Evolutionary conservation across 192 early-diverging fungal species (phyloP).

Genomic region (Chytriomyces confervae): DNA sequence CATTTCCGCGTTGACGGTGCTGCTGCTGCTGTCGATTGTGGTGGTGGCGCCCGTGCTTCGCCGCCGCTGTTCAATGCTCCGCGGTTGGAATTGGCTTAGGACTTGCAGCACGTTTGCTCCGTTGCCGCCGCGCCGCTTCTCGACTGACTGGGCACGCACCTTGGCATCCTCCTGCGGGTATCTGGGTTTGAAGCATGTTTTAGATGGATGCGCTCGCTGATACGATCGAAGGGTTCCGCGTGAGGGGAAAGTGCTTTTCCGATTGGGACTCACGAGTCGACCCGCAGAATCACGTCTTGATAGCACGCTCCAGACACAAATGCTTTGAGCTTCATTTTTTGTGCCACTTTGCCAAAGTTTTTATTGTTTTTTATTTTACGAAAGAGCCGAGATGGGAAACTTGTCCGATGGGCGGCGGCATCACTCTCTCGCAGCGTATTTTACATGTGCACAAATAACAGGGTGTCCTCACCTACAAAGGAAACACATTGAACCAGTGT

Average conservation of each 20-base stretch:
- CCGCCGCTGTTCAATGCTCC: neutral
- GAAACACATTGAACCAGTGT: too few relatives aligned
- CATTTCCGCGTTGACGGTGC: neutral
- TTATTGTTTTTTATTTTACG: conserved; percentile 36
- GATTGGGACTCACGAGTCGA: conserved; percentile 39
- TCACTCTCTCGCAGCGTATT: too few relatives aligned
- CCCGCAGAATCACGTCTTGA: conserved; percentile 67
- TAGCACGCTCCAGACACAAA: conserved; percentile 64
- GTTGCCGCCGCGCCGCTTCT: conserved; percentile 72
- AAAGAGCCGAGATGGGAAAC: conserved; percentile 80
- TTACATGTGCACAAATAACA: too few relatives aligned
- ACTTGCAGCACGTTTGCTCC: conserved; percentile 63
- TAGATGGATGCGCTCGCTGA: neutral
- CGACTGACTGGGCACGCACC: conserved; percentile 58
- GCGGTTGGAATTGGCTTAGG: conserved; percentile 56
- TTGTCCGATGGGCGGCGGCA: too few relatives aligned
- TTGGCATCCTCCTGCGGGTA: conserved; percentile 67
- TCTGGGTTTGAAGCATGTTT: neutral
- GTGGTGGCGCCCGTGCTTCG: neutral
- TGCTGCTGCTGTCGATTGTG: neutral
- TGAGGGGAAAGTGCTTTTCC: neutral
- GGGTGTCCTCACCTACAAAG: too few relatives aligned
- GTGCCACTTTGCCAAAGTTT: neutral
- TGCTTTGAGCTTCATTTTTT: conserved; percentile 15
- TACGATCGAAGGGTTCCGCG: neutral